These are phyloP conservation scores for Corinectria fuckeliana DNA, from an alignment of 2,329 filamentous ascomycete species.

Conservation along the genomic window DNA sequence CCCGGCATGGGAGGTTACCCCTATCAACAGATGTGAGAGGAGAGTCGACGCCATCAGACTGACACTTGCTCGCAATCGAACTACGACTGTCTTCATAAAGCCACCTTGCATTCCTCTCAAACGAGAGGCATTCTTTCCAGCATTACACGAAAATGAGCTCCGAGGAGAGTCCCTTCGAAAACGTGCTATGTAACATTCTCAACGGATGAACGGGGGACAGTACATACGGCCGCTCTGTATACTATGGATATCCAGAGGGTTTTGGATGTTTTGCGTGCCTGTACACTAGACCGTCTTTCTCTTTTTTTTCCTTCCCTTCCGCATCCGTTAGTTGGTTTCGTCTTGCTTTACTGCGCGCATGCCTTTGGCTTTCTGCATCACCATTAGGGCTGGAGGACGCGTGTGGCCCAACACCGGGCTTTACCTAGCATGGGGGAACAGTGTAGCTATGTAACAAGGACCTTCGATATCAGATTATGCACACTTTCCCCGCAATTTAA, in stretches of 20 bases:
- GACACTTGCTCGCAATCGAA: background rate
- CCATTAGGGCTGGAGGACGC: conserved; percentile 3
- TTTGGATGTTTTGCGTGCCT: conserved; percentile 31
- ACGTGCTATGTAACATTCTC: conserved; percentile 24
- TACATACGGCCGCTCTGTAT: conserved; percentile 35
- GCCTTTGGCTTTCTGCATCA: conserved; percentile 7
- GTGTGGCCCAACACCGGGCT: background rate
- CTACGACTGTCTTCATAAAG: background rate
- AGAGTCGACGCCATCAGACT: background rate
- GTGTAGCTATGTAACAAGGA: conserved; percentile 8
- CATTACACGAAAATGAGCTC: conserved; percentile 13
- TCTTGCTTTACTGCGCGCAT: conserved; percentile 10
- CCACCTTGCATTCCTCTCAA: background rate
- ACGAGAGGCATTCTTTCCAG: conserved; percentile 8
- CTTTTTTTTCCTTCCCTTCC: conserved; percentile 1
- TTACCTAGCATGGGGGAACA: conserved; percentile 1
- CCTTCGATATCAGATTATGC: conserved; percentile 9
- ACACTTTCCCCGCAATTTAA: conserved; percentile 3
- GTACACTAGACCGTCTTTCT: conserved; percentile 32
- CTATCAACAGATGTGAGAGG: conserved; percentile 27
- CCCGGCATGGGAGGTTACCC: conserved; percentile 40
- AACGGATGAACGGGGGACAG: conserved; percentile 15
- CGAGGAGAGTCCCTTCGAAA: background rate
- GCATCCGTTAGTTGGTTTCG: background rate
- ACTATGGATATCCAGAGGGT: conserved; percentile 31